phyloP scores from a whole-genome alignment of 2,329 filamentous ascomycete species.

The Pestalotiopsis sp. region DNA sequence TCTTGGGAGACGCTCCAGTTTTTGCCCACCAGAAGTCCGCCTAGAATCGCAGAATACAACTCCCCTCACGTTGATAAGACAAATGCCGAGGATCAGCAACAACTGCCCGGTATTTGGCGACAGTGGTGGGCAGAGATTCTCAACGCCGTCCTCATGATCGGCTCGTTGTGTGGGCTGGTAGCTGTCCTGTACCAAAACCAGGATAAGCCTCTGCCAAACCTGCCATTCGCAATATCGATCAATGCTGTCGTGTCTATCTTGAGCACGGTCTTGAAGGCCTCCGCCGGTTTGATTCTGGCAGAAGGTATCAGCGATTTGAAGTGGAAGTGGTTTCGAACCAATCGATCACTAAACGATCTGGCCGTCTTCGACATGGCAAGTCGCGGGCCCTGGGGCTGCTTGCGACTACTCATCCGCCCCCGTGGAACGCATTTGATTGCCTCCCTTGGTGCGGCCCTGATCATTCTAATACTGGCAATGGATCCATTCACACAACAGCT shows the following conservation, averaged over 20 bases:
- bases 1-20: neutral
- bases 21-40: neutral
- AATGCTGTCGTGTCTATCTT: slow-evolving; percentile 1
- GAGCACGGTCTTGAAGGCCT: slow-evolving; percentile 6
- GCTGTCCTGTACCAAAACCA: neutral
- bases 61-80: neutral
- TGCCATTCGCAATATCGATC: neutral
- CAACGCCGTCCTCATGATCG: neutral
- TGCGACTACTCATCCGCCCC: neutral
- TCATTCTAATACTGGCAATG: neutral
- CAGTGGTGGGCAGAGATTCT: slow-evolving; percentile 7
- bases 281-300: slow-evolving; percentile 1
- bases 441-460: slow-evolving; percentile 1
- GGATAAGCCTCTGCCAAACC: neutral
- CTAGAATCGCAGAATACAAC: neutral
- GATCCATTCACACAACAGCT: slow-evolving; percentile 12
- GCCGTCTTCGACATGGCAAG: slow-evolving; percentile 6
- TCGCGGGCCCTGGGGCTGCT: slow-evolving; percentile 7
- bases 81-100: neutral
- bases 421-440: neutral
- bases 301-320: slow-evolving; percentile 11
- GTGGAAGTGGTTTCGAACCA: slow-evolving; percentile 5
- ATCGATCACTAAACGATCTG: neutral
- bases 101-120: neutral
- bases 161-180: neutral